Evolutionary conservation across 352 stramenopile genomes (phyloP).

Genomic region (Blastocystis sp.): DNA sequence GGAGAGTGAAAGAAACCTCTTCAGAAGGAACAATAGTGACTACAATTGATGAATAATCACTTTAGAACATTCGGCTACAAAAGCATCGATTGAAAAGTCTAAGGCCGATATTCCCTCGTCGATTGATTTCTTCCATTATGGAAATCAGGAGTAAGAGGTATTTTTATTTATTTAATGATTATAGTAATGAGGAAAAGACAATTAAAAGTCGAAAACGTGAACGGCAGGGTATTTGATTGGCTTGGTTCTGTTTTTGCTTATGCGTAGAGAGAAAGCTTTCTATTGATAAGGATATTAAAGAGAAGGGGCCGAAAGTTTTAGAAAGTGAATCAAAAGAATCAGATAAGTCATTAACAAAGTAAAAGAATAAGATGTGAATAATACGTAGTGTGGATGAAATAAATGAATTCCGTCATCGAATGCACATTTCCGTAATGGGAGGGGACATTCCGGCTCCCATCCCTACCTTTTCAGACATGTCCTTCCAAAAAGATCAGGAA

Average conservation of each 20-base stretch:
- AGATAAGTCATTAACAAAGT: background rate
- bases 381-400: constrained; percentile 34
- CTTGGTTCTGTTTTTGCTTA: background rate
- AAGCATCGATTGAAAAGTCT: background rate
- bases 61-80: constrained; percentile 1
- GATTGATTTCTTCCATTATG: constrained; percentile 35
- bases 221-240: constrained; percentile 14
- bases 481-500: constrained; percentile 43
- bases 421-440: constrained; percentile 61
- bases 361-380: background rate
- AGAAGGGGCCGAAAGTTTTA: background rate
- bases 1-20: constrained; percentile 24
- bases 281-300: background rate
- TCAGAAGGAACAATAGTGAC: background rate
- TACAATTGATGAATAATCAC: background rate
- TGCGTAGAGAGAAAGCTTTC: constrained; percentile 13
- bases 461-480: constrained; percentile 69
- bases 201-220: constrained; percentile 9
- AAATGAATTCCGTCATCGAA: constrained; percentile 43
- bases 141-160: background rate
- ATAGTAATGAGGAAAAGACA: background rate
- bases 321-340: background rate
- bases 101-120: constrained; percentile 25
- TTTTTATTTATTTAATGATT: background rate
- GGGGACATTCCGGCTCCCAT: constrained; percentile 60